Percentiles rank a stretch among this genome's conserved stretches.
These are phyloP conservation scores for Chaetothyriales sp. DNA, from an alignment of 2,329 filamentous ascomycete genomes.

Conservation along the genomic window DNA sequence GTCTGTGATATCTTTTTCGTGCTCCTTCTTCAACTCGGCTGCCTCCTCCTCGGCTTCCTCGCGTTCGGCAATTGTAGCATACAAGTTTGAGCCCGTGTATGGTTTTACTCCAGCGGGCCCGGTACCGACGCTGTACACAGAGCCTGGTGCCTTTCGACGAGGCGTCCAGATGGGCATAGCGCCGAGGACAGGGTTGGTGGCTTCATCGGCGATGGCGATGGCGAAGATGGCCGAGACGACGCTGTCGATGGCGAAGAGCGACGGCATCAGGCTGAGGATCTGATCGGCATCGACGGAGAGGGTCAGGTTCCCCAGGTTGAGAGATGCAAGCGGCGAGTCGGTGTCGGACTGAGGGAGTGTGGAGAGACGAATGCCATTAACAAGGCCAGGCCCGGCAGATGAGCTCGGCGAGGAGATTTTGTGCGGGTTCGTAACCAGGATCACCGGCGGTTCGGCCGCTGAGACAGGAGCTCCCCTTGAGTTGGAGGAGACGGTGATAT, in stretches of 20 bases:
- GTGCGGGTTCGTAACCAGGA: constrained; percentile 24
- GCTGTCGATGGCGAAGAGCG: constrained; percentile 34
- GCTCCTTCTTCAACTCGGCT: constrained; percentile 23
- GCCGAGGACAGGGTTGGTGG: constrained; percentile 25
- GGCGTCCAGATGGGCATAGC: constrained; percentile 19
- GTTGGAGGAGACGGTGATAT: constrained; percentile 27
- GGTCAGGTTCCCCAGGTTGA: constrained; percentile 29
- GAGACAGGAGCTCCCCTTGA: constrained; percentile 23
- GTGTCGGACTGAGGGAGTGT: constrained; percentile 26
- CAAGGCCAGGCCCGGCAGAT: constrained; percentile 7
- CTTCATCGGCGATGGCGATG: constrained; percentile 30
- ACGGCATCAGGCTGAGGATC: constrained; percentile 29
- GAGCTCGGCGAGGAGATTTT: constrained; percentile 11
- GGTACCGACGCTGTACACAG: constrained; percentile 20
- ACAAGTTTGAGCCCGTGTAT: constrained; percentile 13
- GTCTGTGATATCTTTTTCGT: constrained; percentile 14
- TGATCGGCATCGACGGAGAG: constrained; percentile 24
- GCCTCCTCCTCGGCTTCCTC: constrained; percentile 28
- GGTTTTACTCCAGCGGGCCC: constrained; percentile 15
- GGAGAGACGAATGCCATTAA: constrained; percentile 17
- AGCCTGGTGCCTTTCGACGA: constrained; percentile 12
- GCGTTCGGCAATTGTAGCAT: constrained; percentile 24
- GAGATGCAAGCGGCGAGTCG: constrained; percentile 24
- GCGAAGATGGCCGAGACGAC: constrained; percentile 31
- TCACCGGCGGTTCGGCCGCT: constrained; percentile 25